Evolutionary conservation across 176 grass and related monocot species (phyloP).

Genomic region (sorghum (Sorghum bicolor)): Sorghum_bicolor_NCBIv3 NC_012878.2:58460501-58461000

Average conservation of each 20-base stretch:
- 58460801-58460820: slow-evolving; percentile 62
- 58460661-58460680: slow-evolving; percentile 36
- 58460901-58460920: slow-evolving; percentile 6
- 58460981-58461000: slow-evolving; percentile 32
- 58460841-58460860: slow-evolving; percentile 8
- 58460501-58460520: slow-evolving; percentile 66
- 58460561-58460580: slow-evolving; percentile 53
- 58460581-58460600: slow-evolving; percentile 29
- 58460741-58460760: slow-evolving; percentile 40
- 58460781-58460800: slow-evolving; percentile 57
- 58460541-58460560: slow-evolving; percentile 74
- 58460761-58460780: slow-evolving; percentile 17
- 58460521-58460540: slow-evolving; percentile 83
- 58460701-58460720: slow-evolving; percentile 94
- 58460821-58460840: slow-evolving; percentile 55
- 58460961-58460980: slow-evolving; percentile 5
- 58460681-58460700: slow-evolving; percentile 23
- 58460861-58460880: slow-evolving; percentile 4
- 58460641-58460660: slow-evolving; percentile 42
- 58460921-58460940: slow-evolving; percentile 12
- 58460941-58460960: background rate
- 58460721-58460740: slow-evolving; percentile 77
- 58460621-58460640: slow-evolving; percentile 82
- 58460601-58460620: background rate
- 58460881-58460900: slow-evolving; percentile 6